phyloP scores from a whole-genome alignment of 768 basidiomycete species.

The Dentipellis sp. region DNA sequence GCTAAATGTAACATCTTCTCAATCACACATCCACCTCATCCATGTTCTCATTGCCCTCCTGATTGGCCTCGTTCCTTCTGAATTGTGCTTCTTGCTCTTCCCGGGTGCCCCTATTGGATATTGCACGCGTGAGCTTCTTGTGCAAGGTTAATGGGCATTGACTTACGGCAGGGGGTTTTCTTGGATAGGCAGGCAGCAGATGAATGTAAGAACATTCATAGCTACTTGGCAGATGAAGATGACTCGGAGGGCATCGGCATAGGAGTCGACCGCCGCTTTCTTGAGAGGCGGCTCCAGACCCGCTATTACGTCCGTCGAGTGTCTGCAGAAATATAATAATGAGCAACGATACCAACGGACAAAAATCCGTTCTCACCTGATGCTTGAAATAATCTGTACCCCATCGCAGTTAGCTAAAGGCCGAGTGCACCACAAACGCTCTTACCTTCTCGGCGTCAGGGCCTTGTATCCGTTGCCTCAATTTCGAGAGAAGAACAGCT shows the following conservation, averaged over 20 bases:
- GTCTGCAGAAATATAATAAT: constrained; percentile 30
- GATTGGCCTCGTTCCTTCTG: constrained; percentile 18
- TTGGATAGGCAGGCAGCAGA: constrained; percentile 67
- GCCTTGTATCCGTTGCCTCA: constrained; percentile 69
- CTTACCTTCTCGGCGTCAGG: constrained; percentile 64
- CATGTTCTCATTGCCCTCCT: not conserved
- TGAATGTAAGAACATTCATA: constrained; percentile 55
- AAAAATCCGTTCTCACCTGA: constrained; percentile 35
- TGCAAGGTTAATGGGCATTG: not conserved
- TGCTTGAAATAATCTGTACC: constrained; percentile 59
- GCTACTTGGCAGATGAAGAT: constrained; percentile 78
- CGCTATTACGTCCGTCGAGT: constrained; percentile 66
- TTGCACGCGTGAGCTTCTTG: not conserved
- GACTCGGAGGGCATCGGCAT: constrained; percentile 68
- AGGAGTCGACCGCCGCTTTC: constrained; percentile 64
- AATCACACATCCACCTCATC: not conserved
- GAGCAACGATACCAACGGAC: constrained; percentile 1
- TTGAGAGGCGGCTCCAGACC: constrained; percentile 43
- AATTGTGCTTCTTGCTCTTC: constrained; percentile 54
- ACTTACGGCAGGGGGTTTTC: constrained; percentile 54
- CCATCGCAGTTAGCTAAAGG: too few relatives aligned
- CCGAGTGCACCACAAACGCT: too few relatives aligned
- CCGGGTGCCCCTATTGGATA: constrained; percentile 40
- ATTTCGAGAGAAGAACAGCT: constrained; percentile 58
- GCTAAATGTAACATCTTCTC: not conserved